Base-by-base conservation (phyloP, 225 moss, liverwort and hornwort genomes). In the Pseudoscleropodium purum region DNA sequence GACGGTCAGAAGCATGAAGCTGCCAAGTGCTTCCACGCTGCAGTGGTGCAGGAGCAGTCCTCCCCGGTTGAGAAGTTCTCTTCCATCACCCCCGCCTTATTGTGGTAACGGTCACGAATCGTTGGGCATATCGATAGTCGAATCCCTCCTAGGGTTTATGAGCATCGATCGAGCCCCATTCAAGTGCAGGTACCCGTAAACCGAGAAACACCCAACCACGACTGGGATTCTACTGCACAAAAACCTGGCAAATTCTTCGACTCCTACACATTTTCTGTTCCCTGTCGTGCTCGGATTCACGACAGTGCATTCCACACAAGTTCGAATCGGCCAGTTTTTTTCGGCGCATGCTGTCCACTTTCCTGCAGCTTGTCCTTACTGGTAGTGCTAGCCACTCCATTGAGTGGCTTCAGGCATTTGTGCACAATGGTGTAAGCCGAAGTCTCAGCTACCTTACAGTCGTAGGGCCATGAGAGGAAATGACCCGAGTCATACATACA, bases 11-110 rank as follows among this genome's bases (percentile, higher is more conserved):
- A 93, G 84, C 91, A 74, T 37, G 96, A 97, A 90, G 97, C 97
- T 88, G 97, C 96, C 51, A 91, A 90, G 76, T 92, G 96, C 90
- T 96, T 98, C 90, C 94, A 96, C 85, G 96, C 95, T 57, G 95
- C 98, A 20, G 86, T 96, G 54, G 84, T 93, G 85, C 91, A 95
- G 73, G 96, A 96, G 84, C 96, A 96, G 92, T 95, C 94, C 39
- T 91, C 94, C 80, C 97, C 96, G 9, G 94, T 97, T 18, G 97
- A 98, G 89, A 92, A 91, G 43, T 97, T 95, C 89, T 89, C 94
- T 37, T 95, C 96, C 68, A 90, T 98, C 49, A 91, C 93, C 86
- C 94, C 90, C 67, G 97, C 98, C 51, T 90, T 98, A 39, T 87
- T 96, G 75, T 98, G 97, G 98, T 86, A 77, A 86, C 36, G 49